Conservation (phyloP, 768 basidiomycete species). For the Infundibulicybe gibba region DNA sequence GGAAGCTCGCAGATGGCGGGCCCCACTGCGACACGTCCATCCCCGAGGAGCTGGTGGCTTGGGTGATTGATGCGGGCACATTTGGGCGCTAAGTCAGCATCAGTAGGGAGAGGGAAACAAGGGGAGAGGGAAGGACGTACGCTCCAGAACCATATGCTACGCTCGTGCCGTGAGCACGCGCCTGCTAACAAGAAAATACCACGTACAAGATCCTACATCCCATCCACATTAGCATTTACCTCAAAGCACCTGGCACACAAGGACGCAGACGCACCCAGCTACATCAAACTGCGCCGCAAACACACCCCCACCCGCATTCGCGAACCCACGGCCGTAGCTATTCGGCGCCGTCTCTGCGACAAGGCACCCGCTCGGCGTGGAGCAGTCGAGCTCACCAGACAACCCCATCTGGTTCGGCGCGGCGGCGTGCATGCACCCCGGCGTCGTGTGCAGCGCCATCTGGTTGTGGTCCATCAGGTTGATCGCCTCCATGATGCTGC, state of each 20-base stretch:
- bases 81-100: conserved; percentile 30
- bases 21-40: conserved; percentile 40
- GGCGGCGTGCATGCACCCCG: conserved; percentile 32
- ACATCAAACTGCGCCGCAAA: conserved; percentile 72
- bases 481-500: conserved; percentile 79
- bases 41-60: conserved; percentile 22
- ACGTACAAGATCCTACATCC: conserved; percentile 22
- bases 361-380: conserved; percentile 60
- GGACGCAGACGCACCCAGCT: conserved; percentile 21
- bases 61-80: conserved; percentile 30
- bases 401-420: conserved; percentile 43
- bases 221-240: neutral
- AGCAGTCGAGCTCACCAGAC: conserved; percentile 54
- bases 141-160: conserved; percentile 47
- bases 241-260: neutral
- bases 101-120: conserved; percentile 14
- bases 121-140: conserved; percentile 22
- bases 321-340: conserved; percentile 69
- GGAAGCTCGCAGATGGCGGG: conserved; percentile 35
- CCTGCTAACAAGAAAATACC: neutral
- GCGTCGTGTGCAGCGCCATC: conserved; percentile 71
- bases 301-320: conserved; percentile 67
- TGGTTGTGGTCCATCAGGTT: conserved; percentile 70
- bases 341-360: conserved; percentile 53
- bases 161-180: neutral